A percentile compares a stretch with the other conserved stretches of the same genome.
phyloP scores from a whole-genome alignment of 257 asterid species.

The Hygrophila difformis region DNA sequence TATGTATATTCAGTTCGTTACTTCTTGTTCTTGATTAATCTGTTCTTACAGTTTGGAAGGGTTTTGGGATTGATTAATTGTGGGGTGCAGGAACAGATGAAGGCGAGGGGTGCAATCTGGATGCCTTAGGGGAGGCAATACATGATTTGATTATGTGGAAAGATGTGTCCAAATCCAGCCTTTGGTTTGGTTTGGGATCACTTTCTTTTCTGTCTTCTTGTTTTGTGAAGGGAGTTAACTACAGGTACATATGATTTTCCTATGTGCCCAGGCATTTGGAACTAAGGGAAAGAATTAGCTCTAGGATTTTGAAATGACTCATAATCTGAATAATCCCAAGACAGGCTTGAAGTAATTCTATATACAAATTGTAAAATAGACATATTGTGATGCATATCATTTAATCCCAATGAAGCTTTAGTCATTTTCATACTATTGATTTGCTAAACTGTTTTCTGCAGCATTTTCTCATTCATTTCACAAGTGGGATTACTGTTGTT shows the following conservation, averaged over 20 bases:
- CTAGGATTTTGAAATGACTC: too few relatives aligned
- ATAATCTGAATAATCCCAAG: too few relatives aligned
- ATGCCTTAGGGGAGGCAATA: constrained; percentile 40
- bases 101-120: constrained; percentile 36
- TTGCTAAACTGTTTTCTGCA: constrained; percentile 23
- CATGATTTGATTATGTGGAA: constrained; percentile 83
- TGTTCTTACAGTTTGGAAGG: not conserved
- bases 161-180: constrained; percentile 88
- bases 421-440: not conserved
- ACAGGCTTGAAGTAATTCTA: too few relatives aligned
- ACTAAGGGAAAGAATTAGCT: too few relatives aligned
- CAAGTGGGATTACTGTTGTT: constrained; percentile 69
- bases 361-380: too few relatives aligned
- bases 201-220: constrained; percentile 78
- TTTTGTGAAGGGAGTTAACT: constrained; percentile 50
- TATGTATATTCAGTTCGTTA: constrained; percentile 18
- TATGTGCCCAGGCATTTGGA: too few relatives aligned
- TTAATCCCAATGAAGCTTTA: not conserved
- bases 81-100: constrained; percentile 29
- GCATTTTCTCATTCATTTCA: constrained; percentile 72
- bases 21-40: not conserved
- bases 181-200: constrained; percentile 93
- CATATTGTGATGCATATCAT: not conserved
- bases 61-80: not conserved
- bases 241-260: constrained; percentile 50